A percentile compares a stretch with the other conserved stretches of the same genome.
phyloP scores from a whole-genome alignment of 495 filamentous ascomycete genomes.

The Apiosordaria backusii region DNA sequence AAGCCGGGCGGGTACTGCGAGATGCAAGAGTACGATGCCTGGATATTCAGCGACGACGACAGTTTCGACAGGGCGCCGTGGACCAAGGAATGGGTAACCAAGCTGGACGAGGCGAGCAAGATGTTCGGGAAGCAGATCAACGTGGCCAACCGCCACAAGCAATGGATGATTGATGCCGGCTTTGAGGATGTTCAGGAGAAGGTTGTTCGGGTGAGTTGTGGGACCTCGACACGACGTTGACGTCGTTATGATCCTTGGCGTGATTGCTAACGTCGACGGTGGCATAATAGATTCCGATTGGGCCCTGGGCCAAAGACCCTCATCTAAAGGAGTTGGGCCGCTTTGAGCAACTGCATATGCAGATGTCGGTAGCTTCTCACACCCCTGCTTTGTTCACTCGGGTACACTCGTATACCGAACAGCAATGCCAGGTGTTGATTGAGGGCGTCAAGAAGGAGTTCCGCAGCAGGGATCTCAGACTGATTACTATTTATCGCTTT shows the following conservation, averaged over 20 bases:
- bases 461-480: constrained; percentile 24
- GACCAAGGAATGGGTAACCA: constrained; percentile 43
- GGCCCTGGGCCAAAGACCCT: constrained; percentile 50
- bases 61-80: constrained; percentile 44
- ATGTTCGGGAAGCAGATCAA: constrained; percentile 47
- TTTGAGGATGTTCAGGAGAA: constrained; percentile 41
- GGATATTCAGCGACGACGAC: constrained; percentile 49
- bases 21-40: constrained; percentile 47
- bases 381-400: constrained; percentile 19
- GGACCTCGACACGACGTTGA: background rate
- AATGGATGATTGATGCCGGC: constrained; percentile 38
- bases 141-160: constrained; percentile 38
- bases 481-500: constrained; percentile 29
- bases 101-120: constrained; percentile 42
- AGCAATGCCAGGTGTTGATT: constrained; percentile 22
- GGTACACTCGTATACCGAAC: constrained; percentile 10
- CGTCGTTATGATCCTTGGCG: background rate
- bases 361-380: constrained; percentile 29
- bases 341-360: constrained; percentile 26
- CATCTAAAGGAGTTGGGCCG: constrained; percentile 50
- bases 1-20: constrained; percentile 61
- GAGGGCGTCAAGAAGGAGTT: constrained; percentile 30
- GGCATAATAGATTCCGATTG: constrained; percentile 41
- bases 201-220: constrained; percentile 20
- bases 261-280: background rate